Base-by-base conservation (phyloP, 208 protist genomes). In the Trypanosoma mega region DNA sequence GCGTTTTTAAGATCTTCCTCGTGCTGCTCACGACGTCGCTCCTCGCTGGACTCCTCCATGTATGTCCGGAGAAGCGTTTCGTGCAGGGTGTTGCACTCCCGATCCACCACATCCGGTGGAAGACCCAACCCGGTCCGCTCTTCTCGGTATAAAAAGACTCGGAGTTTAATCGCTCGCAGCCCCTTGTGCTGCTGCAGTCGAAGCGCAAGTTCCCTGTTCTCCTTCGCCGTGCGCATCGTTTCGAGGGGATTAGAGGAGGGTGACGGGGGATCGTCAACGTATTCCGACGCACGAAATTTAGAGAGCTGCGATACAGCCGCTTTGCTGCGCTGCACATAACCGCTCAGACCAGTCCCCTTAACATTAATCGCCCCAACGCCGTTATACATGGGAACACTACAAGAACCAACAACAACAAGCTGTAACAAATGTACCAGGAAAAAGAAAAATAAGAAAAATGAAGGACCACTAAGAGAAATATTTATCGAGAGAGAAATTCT, bases 301-400 rank as follows among this genome's bases (percentile, higher is more conserved):
- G 56, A 6, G 52, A 56, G 18, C 47, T 76, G 63, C 14, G 56
- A 47, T 0, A 79, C 54, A 1, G 68, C 63, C 18, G 77, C 79
- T 57, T 74, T 74, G 50, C 88, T 94, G 20, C 88, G 82, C 75
- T 94, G 84, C 24, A 94, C 80, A 57, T 90, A 94, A 5, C 88
- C 88, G 48, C 88, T 94, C 12, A 92, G 73, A 4, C 88, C 88
- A 3, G 78, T 90, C 18, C 88, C 88, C 50, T 94, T 94, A 31
- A 92, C 69, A 23, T 60, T 60, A 3, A 68, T 55, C 7, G 85
- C 59, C 45, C 78, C 80, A 9, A 94, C 52, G n/a, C 79, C 79
- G 56, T 92, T 92, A 72, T 92, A 92, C 88, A 92, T 94, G 26
- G 47, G 11, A 16, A 2, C 24, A n/a, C 45, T 50, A 50, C 45